These are phyloP conservation scores for Plantago coronopus DNA, from an alignment of 305 asterid genomes.

Conservation along the genomic window DNA sequence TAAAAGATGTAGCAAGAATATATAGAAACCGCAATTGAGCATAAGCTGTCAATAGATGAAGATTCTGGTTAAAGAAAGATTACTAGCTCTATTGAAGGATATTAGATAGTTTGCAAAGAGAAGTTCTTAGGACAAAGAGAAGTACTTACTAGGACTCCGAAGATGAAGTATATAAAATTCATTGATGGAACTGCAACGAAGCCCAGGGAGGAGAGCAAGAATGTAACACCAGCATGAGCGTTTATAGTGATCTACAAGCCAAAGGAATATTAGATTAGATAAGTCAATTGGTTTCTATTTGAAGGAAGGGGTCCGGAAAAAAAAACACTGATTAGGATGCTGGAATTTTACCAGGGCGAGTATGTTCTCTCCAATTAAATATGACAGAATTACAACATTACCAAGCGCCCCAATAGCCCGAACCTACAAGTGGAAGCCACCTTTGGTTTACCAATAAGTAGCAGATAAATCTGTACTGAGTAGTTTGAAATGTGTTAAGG, in stretches of 20 bases:
- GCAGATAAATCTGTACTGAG: slow-evolving; percentile 10
- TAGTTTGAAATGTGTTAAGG: slow-evolving; percentile 20
- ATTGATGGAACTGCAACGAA: slow-evolving; percentile 68
- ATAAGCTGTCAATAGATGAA: slow-evolving; percentile 54
- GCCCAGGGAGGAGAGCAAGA: slow-evolving; percentile 61
- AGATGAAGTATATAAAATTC: slow-evolving; percentile 63
- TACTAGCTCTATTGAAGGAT: slow-evolving; percentile 1
- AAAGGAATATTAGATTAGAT: background rate
- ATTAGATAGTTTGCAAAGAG: too few species aligned
- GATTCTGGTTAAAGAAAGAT: slow-evolving; percentile 1
- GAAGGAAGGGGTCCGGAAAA: background rate
- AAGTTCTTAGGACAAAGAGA: background rate
- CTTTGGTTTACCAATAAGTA: slow-evolving; percentile 6
- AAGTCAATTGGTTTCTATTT: slow-evolving; percentile 8
- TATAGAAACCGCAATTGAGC: slow-evolving; percentile 64
- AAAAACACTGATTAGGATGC: slow-evolving; percentile 1
- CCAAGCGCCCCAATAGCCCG: slow-evolving; percentile 87
- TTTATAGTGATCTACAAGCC: slow-evolving; percentile 67
- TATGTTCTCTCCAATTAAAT: slow-evolving; percentile 87
- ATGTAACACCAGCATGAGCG: slow-evolving; percentile 73
- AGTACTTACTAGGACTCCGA: slow-evolving; percentile 68
- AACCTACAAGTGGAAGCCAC: slow-evolving; percentile 50
- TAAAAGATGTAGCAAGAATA: slow-evolving; percentile 74
- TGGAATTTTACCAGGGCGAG: slow-evolving; percentile 68
- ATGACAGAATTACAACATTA: slow-evolving; percentile 73